These are phyloP conservation scores for Bonia amplexicaulis DNA, from an alignment of 176 grass and related monocot species.

Conservation along the genomic window DNA sequence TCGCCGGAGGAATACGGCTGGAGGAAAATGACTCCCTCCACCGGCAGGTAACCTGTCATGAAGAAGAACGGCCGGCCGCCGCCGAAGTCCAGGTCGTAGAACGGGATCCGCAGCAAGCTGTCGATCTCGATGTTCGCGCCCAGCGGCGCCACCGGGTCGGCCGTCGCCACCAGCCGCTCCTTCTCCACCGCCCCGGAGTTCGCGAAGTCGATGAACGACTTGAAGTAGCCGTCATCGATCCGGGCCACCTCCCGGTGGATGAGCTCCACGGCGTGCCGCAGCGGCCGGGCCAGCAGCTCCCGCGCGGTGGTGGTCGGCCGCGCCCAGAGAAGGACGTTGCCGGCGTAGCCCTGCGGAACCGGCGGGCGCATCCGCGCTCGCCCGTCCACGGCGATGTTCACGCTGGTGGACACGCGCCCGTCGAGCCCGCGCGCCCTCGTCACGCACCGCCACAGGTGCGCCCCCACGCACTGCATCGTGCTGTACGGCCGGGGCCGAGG, in stretches of 20 bases:
- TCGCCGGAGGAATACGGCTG: constrained; percentile 12
- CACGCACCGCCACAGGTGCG: constrained; percentile 27
- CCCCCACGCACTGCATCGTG: constrained; percentile 31
- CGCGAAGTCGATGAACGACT: constrained; percentile 31
- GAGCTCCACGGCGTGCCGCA: constrained; percentile 28
- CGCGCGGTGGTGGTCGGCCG: not conserved
- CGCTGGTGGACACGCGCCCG: not conserved
- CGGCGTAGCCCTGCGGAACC: constrained; percentile 9
- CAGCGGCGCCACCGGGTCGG: constrained; percentile 28
- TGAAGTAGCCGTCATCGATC: constrained; percentile 28
- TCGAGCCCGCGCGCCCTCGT: constrained; percentile 26
- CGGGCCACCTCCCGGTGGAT: constrained; percentile 19
- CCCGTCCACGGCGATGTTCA: constrained; percentile 29
- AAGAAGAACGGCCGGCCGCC: constrained; percentile 27
- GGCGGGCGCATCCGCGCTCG: constrained; percentile 15
- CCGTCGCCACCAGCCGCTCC: constrained; percentile 16
- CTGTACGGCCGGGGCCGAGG: constrained; percentile 18
- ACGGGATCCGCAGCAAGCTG: constrained; percentile 29
- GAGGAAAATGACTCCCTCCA: constrained; percentile 24
- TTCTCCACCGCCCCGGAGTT: constrained; percentile 2
- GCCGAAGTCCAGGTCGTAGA: constrained; percentile 35
- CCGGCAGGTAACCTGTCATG: constrained; percentile 32
- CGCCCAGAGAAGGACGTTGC: constrained; percentile 30
- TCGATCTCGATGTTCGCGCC: constrained; percentile 26
- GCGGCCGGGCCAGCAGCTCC: not conserved